Evolutionary conservation across 2,329 filamentous ascomycete genomes (phyloP), one percentile per base, ranked within the genome.

Genomic region (Sarocladium kiliense): DNA sequence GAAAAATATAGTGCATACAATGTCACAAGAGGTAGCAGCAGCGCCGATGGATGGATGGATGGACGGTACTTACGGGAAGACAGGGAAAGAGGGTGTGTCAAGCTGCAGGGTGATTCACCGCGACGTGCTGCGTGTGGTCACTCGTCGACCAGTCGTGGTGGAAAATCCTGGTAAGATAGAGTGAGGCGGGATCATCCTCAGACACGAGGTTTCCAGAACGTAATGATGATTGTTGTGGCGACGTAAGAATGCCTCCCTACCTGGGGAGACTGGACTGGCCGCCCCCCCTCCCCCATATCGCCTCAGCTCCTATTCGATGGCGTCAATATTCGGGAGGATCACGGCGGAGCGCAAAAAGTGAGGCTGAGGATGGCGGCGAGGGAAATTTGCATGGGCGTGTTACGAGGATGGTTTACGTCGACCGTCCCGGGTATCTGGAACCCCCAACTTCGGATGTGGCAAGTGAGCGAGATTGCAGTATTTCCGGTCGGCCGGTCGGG

Each of bases 171-270:
- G 9, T 6, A 9, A 25, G 16, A 44, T 23, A 44, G 21, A 44
- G 21, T 44, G 41, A 44, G 41, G 41, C 41, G 41, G 21, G 41
- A 44, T 44, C 41, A 44, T 25, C 41, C 21, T 44, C 36, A 44
- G 21, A 25, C 12, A 44, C 41, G 41, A 23, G 41, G 21, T 44
- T 44, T 44, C 18, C 41, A 25, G 18, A 18, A 44, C 41, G 41
- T 44, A 44, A 44, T 44, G 41, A 25, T 25, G 18, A 44, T 44
- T 21, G 21, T 44, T 44, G 41, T 44, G 41, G 41, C 41, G 21
- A 44, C 41, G 21, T 44, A 25, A 44, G 37, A 18, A 34, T 34
- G 9, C 30, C 30, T 9, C 30, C 30, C 30, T 9, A 34, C 30
- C 30, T n/a, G n/a, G n/a, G n/a, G n/a, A n/a, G n/a, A n/a, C n/a